These are phyloP conservation scores for Melampsora americana DNA, from an alignment of 1,284 basidiomycete species.

Conservation along the genomic window DNA sequence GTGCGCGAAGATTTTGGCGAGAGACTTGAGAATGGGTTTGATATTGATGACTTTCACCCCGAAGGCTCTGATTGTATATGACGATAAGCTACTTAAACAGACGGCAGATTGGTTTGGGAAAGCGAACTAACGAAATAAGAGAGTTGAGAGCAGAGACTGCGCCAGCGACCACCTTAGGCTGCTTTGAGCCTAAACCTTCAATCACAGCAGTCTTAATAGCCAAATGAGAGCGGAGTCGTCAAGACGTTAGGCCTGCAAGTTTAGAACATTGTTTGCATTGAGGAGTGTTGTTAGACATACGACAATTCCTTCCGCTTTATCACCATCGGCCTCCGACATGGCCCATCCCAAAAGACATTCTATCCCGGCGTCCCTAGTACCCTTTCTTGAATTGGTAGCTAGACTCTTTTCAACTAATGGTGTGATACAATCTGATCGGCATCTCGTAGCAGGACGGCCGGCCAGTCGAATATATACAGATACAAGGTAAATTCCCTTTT, in stretches of 20 bases:
- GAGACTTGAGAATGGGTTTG: conserved; percentile 71
- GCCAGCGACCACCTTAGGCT: conserved; percentile 88
- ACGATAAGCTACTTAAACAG: background rate
- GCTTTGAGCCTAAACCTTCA: conserved; percentile 82
- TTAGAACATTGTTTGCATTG: no score
- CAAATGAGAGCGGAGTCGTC: conserved; percentile 25
- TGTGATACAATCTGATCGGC: conserved; percentile 73
- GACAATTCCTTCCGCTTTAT: conserved; percentile 73
- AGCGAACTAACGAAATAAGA: conserved; percentile 61
- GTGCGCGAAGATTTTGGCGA: conserved; percentile 93
- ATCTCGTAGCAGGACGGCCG: conserved; percentile 73
- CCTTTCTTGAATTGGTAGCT: conserved; percentile 60
- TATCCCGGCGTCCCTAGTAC: background rate
- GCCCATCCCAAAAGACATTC: conserved; percentile 40
- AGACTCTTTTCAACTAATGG: conserved; percentile 93
- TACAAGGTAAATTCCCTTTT: conserved; percentile 87
- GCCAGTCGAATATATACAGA: conserved; percentile 82
- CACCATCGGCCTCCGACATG: conserved; percentile 74
- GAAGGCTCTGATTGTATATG: conserved; percentile 64
- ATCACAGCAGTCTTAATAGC: conserved; percentile 69
- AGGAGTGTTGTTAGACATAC: conserved; percentile 62
- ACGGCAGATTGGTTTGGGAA: background rate
- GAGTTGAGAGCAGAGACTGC: conserved; percentile 77
- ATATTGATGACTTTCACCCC: conserved; percentile 74
- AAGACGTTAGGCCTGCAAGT: no score